A percentile compares a stretch with the other conserved stretches of the same genome.
These are phyloP conservation scores for Plasmodium knowlesi DNA, from an alignment of 169 alveolate species.

Conservation along the genomic window DNA sequence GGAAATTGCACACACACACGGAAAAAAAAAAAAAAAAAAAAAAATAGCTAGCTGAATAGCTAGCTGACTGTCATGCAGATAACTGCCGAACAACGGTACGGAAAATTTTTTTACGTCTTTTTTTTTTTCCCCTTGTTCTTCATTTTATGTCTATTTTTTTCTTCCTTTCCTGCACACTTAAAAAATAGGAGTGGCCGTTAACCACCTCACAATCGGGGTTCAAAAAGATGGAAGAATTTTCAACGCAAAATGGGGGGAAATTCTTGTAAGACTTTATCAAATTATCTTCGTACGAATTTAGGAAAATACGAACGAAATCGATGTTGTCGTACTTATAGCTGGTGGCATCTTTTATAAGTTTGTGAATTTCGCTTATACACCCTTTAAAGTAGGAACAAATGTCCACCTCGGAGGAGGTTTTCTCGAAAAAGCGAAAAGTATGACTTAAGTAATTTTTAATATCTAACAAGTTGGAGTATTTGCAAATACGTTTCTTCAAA, in stretches of 20 bases:
- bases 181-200: slow-evolving; percentile 41
- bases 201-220: slow-evolving; percentile 49
- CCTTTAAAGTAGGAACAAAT: slow-evolving; percentile 21
- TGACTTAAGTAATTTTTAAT: slow-evolving; percentile 16
- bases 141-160: slow-evolving; percentile 3
- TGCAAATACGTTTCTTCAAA: neutral
- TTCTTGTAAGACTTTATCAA: slow-evolving; percentile 23
- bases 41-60: neutral
- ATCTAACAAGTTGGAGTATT: slow-evolving; percentile 17
- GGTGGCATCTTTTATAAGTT: slow-evolving; percentile 9
- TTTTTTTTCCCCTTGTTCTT: neutral
- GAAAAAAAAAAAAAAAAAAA: neutral
- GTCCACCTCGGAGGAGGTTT: slow-evolving; percentile 8
- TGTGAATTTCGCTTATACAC: slow-evolving; percentile 25
- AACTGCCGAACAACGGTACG: neutral
- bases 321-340: slow-evolving; percentile 11
- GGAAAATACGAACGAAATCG: slow-evolving; percentile 5
- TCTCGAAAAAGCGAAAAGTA: slow-evolving; percentile 38
- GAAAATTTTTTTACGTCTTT: neutral
- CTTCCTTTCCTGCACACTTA: slow-evolving; percentile 48
- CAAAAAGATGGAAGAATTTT: slow-evolving; percentile 43
- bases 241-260: slow-evolving; percentile 54
- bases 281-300: slow-evolving; percentile 38
- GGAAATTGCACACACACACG: neutral
- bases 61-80: neutral